phyloP scores from a whole-genome alignment of 306 rosid species.

The Rubus idaeus region DNA sequence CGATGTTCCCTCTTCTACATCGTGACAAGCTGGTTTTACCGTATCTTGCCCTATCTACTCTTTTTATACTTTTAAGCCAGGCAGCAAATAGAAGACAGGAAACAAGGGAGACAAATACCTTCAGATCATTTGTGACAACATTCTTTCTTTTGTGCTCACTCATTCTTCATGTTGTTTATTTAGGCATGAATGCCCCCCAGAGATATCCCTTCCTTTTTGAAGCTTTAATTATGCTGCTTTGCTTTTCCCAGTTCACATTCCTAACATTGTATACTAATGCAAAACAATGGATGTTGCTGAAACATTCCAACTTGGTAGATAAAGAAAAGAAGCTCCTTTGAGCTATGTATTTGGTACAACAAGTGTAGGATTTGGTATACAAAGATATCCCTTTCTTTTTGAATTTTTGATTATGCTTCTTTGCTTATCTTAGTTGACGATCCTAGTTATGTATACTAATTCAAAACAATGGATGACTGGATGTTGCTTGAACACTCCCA shows the following conservation, averaged over 20 bases:
- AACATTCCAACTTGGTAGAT: conserved; percentile 37
- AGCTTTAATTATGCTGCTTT: conserved; percentile 78
- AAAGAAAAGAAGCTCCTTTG: conserved; percentile 60
- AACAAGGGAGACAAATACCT: conserved; percentile 29
- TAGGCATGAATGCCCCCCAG: conserved; percentile 58
- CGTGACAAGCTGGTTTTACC: conserved; percentile 66
- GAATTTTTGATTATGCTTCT: conserved; percentile 76
- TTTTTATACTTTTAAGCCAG: conserved; percentile 48
- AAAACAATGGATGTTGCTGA: conserved; percentile 66
- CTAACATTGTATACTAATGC: conserved; percentile 58
- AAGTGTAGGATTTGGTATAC: background rate
- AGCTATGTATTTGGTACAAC: background rate
- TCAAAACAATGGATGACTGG: conserved; percentile 67
- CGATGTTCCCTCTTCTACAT: conserved; percentile 80
- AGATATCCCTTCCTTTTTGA: conserved; percentile 86
- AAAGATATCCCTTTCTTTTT: conserved; percentile 71
- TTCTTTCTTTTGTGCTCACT: conserved; percentile 34
- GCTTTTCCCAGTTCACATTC: conserved; percentile 81
- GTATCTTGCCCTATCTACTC: conserved; percentile 55
- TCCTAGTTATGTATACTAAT: conserved; percentile 55
- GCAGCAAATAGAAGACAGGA: conserved; percentile 34
- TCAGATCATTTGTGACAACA: conserved; percentile 27
- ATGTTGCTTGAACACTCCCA: conserved; percentile 39
- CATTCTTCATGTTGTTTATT: conserved; percentile 75
- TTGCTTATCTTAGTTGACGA: conserved; percentile 72